Conservation (phyloP, 2,329 filamentous ascomycete species). For the Dactylella cylindrospora region DNA sequence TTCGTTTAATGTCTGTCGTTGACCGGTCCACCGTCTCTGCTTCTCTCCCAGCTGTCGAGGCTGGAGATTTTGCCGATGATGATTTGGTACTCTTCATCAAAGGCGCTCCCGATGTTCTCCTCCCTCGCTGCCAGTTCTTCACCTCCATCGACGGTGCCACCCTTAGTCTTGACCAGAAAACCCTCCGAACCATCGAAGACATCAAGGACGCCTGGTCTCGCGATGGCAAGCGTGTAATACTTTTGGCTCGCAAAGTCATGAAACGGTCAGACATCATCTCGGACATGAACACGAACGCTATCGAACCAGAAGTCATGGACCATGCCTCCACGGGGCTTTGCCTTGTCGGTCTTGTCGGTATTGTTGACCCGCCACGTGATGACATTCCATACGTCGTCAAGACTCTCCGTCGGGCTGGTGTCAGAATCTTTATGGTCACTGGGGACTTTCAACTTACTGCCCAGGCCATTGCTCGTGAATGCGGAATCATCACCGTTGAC, state of each 20-base stretch:
- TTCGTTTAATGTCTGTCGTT: conserved; percentile 60
- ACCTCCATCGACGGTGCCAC: conserved; percentile 61
- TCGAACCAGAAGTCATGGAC: conserved; percentile 62
- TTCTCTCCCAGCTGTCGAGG: conserved; percentile 15
- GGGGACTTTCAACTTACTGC: conserved; percentile 77
- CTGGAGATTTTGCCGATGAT: conserved; percentile 13
- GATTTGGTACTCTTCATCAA: conserved; percentile 68
- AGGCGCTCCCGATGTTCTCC: conserved; percentile 73
- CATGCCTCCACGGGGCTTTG: conserved; percentile 58
- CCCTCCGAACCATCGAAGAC: conserved; percentile 57
- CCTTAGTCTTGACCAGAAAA: conserved; percentile 56
- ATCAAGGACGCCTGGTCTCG: conserved; percentile 70
- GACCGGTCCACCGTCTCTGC: conserved; percentile 4
- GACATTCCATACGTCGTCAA: conserved; percentile 63
- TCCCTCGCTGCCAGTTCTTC: conserved; percentile 64
- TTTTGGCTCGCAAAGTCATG: conserved; percentile 65
- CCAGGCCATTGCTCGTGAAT: conserved; percentile 70
- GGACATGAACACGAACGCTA: conserved; percentile 56
- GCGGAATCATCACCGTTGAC: conserved; percentile 66
- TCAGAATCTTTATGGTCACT: conserved; percentile 80
- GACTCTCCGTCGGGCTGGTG: conserved; percentile 69
- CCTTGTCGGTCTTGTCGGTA: conserved; percentile 61
- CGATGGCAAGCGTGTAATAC: conserved; percentile 67
- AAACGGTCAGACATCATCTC: conserved; percentile 53
- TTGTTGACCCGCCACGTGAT: conserved; percentile 63